phyloP scores from a whole-genome alignment of 192 early-diverging fungal species.

The Umbelopsis sp. region DNA sequence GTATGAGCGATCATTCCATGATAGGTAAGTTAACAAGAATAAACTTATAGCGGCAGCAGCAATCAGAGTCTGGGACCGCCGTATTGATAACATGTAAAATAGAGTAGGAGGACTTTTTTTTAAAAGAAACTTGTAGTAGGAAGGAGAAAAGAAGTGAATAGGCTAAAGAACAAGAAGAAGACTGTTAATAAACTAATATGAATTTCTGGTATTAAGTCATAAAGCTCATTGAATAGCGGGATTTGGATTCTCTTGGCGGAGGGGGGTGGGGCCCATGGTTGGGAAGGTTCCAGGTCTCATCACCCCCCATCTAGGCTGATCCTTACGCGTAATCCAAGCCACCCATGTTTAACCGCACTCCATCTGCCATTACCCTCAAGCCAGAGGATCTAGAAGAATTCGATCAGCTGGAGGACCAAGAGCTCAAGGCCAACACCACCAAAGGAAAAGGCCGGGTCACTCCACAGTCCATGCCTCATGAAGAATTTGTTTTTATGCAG shows the following conservation, averaged over 20 bases:
- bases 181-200: too few species aligned
- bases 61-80: constrained; percentile 15
- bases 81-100: not conserved
- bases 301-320: not conserved
- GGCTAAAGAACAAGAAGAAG: not conserved
- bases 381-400: constrained; percentile 17
- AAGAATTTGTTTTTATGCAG: not conserved
- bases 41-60: not conserved
- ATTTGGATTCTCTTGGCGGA: too few species aligned
- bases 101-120: not conserved
- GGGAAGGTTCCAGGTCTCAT: not conserved
- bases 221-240: too few species aligned
- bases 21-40: not conserved
- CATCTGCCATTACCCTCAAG: constrained; percentile 11
- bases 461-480: not conserved
- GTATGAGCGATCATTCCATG: not conserved
- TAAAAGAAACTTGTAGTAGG: not conserved
- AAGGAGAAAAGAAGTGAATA: not conserved
- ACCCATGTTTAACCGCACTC: constrained; percentile 3
- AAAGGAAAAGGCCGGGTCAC: constrained; percentile 13
- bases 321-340: not conserved
- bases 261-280: too few species aligned
- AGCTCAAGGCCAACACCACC: not conserved
- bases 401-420: constrained; percentile 1
- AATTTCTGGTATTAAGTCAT: too few species aligned